Base-by-base conservation (phyloP, 371 early-diverging fungal genomes). In the Dichotomocladium elegans region DNA sequence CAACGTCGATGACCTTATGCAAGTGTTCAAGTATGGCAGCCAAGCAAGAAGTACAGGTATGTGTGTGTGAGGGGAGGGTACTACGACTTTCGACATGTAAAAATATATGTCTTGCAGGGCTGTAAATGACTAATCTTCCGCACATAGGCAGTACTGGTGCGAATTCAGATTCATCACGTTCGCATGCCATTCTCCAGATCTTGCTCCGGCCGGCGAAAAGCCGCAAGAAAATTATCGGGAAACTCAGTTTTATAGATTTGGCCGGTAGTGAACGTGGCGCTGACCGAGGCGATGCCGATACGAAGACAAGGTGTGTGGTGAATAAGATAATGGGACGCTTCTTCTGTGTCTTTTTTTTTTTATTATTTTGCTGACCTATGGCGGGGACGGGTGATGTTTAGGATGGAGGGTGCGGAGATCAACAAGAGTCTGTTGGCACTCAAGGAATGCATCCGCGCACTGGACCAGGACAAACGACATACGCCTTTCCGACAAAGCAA, bases 221-320 rank as follows among this genome's bases (percentile, higher is more conserved):
- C 24, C 81, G 80, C 48, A 80, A 79, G 47, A 76, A 81, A n/a
- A 74, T 83, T 17, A 19, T 53, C 31, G 68, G 68, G 10, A 96
- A 94, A 61, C 79, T 96, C 26, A 91, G 88, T 65, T 95, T 98
- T 62, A 95, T 99, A 45, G 99, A 99, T 77, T 70, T 99, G 53
- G 99, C 99, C 2, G 99, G 99, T 11, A 92, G 91, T 65, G 99
- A 99, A 72, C 88, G 99, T 46, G 99, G 99, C 26, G 92, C 94
- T 4, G 99, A 99, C 68, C 85, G 98, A 47, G 96, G 95, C 8
- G 92, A 92, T 40, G 73, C 91, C 1, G 88, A 94, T 69, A 74
- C 79, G 41, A 86, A 92, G 64, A 95, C 95, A 41, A 73, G 93
- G 83, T 74, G 70, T 64, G 51, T 1, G 22, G 7, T 22, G 31